These are phyloP conservation scores for Stagonosporopsis vannaccii DNA, from an alignment of 2,329 filamentous ascomycete genomes.

Conservation along the genomic window DNA sequence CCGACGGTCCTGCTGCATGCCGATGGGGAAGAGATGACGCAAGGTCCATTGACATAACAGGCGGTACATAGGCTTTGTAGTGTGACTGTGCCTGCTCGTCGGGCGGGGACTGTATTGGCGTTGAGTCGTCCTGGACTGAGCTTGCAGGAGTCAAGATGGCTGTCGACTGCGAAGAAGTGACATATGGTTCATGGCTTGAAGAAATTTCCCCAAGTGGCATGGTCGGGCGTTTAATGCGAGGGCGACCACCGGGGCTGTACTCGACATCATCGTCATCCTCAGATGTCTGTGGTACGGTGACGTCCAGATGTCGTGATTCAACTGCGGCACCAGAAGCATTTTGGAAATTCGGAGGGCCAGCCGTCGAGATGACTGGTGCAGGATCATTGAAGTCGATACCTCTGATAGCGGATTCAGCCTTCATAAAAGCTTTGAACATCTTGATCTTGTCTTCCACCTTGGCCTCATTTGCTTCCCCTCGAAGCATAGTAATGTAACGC, in stretches of 20 bases:
- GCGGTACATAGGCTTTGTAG: conserved; percentile 47
- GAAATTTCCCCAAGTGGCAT: conserved; percentile 20
- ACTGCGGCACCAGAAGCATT: conserved; percentile 15
- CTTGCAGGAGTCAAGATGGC: conserved; percentile 47
- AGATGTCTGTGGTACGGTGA: conserved; percentile 17
- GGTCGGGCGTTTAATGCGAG: conserved; percentile 46
- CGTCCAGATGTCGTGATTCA: conserved; percentile 26
- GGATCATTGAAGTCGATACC: conserved; percentile 55
- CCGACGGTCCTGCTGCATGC: conserved; percentile 33
- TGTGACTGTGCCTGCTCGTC: conserved; percentile 33
- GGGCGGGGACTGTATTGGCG: conserved; percentile 41
- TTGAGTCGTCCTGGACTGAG: conserved; percentile 41
- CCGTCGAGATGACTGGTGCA: conserved; percentile 27
- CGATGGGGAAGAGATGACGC: conserved; percentile 28
- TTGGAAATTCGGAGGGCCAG: conserved; percentile 5
- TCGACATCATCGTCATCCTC: conserved; percentile 36
- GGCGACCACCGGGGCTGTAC: conserved; percentile 64
- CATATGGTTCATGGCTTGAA: conserved; percentile 23
- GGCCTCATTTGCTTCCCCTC: conserved; percentile 56
- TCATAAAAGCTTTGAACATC: conserved; percentile 60
- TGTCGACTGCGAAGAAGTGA: conserved; percentile 36
- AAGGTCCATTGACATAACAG: conserved; percentile 19
- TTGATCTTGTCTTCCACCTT: conserved; percentile 61
- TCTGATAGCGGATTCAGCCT: conserved; percentile 40
- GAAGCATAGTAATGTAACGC: conserved; percentile 63